Evolutionary conservation across 2,329 filamentous ascomycete species (phyloP).

Genomic region (Fusarium sp.): DNA sequence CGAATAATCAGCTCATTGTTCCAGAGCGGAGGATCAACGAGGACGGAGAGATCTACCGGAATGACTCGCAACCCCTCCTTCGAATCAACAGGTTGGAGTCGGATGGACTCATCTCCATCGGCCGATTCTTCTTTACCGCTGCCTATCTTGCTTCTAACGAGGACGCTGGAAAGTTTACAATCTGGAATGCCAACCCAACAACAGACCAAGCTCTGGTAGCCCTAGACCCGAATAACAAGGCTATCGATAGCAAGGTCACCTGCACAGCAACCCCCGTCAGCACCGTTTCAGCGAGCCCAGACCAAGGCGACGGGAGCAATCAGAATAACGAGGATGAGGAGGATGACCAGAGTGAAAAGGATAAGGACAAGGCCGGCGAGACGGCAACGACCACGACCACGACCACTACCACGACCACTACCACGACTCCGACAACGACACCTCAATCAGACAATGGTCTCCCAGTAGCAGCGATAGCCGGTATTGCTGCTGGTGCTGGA

Average conservation of each 20-base stretch:
- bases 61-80: not conserved
- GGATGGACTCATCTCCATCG: not conserved
- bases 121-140: not conserved
- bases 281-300: not conserved
- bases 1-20: not conserved
- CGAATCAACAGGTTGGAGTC: not conserved
- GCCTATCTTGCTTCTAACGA: not conserved
- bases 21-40: not conserved
- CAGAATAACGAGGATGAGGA: not conserved
- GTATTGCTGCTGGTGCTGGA: not conserved
- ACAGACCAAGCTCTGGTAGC: not conserved
- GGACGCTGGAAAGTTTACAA: not conserved
- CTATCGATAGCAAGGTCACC: not conserved
- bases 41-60: not conserved
- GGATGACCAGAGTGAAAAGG: not conserved
- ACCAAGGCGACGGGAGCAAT: not conserved
- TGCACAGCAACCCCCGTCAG: not conserved
- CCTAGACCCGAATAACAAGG: not conserved
- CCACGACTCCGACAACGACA: not conserved
- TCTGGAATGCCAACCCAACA: not conserved
- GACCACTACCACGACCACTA: not conserved
- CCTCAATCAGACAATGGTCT: not conserved
- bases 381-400: not conserved
- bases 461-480: not conserved
- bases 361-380: not conserved